Conservation (phyloP, 768 basidiomycete genomes). For the Filobasidium wieringae region DNA sequence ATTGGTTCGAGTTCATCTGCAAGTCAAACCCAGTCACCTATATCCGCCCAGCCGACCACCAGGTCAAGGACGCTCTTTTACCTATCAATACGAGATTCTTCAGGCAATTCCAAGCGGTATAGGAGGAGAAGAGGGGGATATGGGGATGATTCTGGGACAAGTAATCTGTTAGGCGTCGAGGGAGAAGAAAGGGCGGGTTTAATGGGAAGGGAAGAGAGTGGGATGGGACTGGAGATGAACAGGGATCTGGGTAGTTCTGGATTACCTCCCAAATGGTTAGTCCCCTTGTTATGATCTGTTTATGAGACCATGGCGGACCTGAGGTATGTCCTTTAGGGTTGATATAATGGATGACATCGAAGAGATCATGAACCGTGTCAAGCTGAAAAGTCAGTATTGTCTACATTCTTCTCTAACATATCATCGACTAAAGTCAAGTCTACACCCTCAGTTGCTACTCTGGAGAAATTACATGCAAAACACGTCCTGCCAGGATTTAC, state of each 20-base stretch:
- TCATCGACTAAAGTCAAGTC: not conserved
- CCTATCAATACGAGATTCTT: constrained; percentile 12
- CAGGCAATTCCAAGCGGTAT: constrained; percentile 11
- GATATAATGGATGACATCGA: constrained; percentile 85
- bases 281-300: constrained; percentile 11
- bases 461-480: constrained; percentile 93
- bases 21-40: not conserved
- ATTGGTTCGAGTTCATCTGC: not conserved
- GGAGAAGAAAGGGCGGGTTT: constrained; percentile 56
- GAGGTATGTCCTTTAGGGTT: constrained; percentile 50
- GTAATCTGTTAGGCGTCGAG: not conserved
- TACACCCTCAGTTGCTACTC: constrained; percentile 52
- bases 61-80: constrained; percentile 12
- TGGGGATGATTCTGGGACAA: not conserved
- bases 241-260: constrained; percentile 39
- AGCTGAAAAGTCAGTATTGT: constrained; percentile 60
- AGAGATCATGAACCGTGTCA: constrained; percentile 55
- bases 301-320: constrained; percentile 5
- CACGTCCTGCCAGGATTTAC: constrained; percentile 92
- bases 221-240: constrained; percentile 44
- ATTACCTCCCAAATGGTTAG: constrained; percentile 77
- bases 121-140: not conserved
- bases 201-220: constrained; percentile 29
- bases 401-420: not conserved
- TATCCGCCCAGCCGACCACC: constrained; percentile 1